Conservation (phyloP, 2,329 filamentous ascomycete species). For the Trichoderma sp. region DNA sequence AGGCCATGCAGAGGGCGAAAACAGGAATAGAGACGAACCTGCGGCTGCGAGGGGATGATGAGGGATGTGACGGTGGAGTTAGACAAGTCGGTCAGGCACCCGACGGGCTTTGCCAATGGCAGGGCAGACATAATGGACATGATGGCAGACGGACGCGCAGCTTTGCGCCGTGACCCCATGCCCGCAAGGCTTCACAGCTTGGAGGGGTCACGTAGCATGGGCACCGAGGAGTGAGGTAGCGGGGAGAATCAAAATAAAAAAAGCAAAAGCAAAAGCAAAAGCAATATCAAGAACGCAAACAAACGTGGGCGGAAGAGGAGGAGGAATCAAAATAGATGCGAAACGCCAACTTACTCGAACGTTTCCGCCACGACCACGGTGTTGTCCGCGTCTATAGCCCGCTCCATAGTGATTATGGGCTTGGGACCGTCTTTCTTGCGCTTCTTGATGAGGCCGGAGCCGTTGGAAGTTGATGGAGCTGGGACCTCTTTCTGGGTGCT, state of each 20-base stretch:
- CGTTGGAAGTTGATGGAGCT: slow-evolving; percentile 27
- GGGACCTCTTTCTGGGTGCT: slow-evolving; percentile 22
- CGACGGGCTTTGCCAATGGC: slow-evolving; percentile 12
- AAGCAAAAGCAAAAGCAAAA: slow-evolving; percentile 32
- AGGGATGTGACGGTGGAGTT: slow-evolving; percentile 16
- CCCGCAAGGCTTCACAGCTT: not conserved
- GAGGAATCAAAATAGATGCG: not conserved
- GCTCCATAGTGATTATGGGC: slow-evolving; percentile 71
- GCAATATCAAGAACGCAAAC: not conserved
- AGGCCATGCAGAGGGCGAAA: not conserved
- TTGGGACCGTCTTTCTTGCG: slow-evolving; percentile 71
- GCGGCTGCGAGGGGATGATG: not conserved
- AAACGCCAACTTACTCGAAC: not conserved
- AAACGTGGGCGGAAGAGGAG: not conserved
- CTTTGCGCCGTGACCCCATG: slow-evolving; percentile 2
- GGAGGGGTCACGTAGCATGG: slow-evolving; percentile 11
- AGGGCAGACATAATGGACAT: not conserved
- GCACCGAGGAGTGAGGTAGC: slow-evolving; percentile 7
- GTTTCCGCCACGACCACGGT: too few relatives aligned
- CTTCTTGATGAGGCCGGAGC: slow-evolving; percentile 55
- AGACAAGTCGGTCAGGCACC: slow-evolving; percentile 15
- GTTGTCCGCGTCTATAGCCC: slow-evolving; percentile 12
- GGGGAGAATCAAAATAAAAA: slow-evolving; percentile 34
- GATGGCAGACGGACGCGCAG: not conserved
- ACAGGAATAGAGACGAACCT: not conserved